Evolutionary conservation across 192 early-diverging fungal genomes (phyloP), one percentile per base, ranked within the genome.

Genomic region (Backusella liffmaniae): DNA sequence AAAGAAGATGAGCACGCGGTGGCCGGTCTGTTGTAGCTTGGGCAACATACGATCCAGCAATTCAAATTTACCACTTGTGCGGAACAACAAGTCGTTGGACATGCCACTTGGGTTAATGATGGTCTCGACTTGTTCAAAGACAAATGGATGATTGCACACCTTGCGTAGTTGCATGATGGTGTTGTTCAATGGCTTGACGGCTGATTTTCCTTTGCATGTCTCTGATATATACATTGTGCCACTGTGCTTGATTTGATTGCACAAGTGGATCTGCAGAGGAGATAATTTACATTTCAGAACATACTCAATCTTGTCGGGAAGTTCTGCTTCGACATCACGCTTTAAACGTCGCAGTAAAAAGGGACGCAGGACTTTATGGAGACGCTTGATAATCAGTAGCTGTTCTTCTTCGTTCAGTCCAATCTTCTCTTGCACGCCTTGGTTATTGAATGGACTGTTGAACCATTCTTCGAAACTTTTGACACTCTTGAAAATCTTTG

Each of bases 391-490:
- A 79, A 99, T 93, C 77, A 99, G 90, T 34, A 99, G 88, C 42
- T 93, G 89, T 83, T 99, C 98, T 91, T 99, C 98, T 91, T 99
- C 98, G 85, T 94, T 99, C 34, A 99, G 88, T 66, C 92, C 95
- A 53, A 97, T 94, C 67, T 92, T 92, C 70, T 96, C 96, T 75
- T 97, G 91, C 23, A 92, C 93, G 59, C 89, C 92, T 32, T 89
- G 83, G 34, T 82, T 90, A n/a, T 92, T 86, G 75, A 99, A 98
- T 10, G 97, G 97, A 16, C 96, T 94, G 78, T 96, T 98, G 88
- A 99, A 99, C 97, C 97, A 99, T 79, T 99, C 97, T 81, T 99
- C 98, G 85, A 99, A 99, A 53, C 91, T 94, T 75, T 98, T 94
- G 1, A 95, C 95, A 77, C 94, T 96, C 77, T 97, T 94, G 84